These are phyloP conservation scores for Mytilinidion resinicola DNA, from an alignment of 495 filamentous ascomycete species.

Conservation along the genomic window DNA sequence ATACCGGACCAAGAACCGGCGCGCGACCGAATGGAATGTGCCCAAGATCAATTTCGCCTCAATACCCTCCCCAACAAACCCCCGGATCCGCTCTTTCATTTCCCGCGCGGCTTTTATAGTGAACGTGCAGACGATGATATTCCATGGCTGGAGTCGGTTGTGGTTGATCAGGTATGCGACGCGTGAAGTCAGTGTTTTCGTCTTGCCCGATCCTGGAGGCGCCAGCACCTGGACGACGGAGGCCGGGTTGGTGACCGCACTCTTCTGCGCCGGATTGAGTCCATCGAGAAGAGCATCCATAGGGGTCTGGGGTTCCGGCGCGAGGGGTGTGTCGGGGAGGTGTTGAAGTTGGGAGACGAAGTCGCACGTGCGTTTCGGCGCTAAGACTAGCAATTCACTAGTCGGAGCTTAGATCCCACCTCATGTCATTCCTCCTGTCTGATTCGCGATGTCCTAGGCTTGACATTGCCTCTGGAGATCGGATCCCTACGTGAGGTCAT, in stretches of 20 bases:
- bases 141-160: slow-evolving; percentile 71
- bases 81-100: slow-evolving; percentile 84
- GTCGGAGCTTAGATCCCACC: too few relatives aligned
- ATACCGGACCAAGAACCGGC: slow-evolving; percentile 78
- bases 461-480: too few relatives aligned
- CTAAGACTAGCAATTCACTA: too few relatives aligned
- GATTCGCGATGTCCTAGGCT: too few relatives aligned
- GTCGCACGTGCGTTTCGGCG: too few relatives aligned
- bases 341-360: too few relatives aligned
- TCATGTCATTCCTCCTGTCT: too few relatives aligned
- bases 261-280: slow-evolving; percentile 75
- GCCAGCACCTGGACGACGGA: slow-evolving; percentile 86
- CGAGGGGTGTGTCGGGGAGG: too few relatives aligned
- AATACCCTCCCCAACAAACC: slow-evolving; percentile 67
- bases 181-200: slow-evolving; percentile 89
- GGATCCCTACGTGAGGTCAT: too few relatives aligned
- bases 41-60: slow-evolving; percentile 79
- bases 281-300: slow-evolving; percentile 53
- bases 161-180: slow-evolving; percentile 90
- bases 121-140: slow-evolving; percentile 95
- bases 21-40: slow-evolving; percentile 92
- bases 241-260: slow-evolving; percentile 76
- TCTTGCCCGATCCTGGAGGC: slow-evolving; percentile 73
- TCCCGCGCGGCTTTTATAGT: slow-evolving; percentile 95
- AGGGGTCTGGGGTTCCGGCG: not conserved